phyloP scores from a whole-genome alignment of 306 rosid genomes.

The Cucurbita maxima region DNA sequence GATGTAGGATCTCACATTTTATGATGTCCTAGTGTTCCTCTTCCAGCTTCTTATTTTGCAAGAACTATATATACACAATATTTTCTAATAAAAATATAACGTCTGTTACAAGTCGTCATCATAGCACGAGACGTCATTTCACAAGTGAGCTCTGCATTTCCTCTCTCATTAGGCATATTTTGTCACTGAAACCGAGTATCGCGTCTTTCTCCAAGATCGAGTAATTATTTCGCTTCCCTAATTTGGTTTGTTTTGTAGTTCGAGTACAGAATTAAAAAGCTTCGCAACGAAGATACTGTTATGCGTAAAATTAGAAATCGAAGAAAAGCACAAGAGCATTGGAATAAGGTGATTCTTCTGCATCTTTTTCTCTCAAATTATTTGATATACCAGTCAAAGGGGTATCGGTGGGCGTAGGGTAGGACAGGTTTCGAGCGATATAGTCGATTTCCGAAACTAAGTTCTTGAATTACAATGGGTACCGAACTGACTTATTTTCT shows the following conservation, averaged over 20 bases:
- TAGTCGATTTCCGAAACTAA: background rate
- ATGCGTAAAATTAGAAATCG: conserved; percentile 59
- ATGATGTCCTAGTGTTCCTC: background rate
- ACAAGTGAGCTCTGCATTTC: background rate
- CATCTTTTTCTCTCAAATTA: background rate
- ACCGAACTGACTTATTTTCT: conserved; percentile 6
- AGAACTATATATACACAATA: background rate
- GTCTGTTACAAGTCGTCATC: background rate
- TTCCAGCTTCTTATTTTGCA: background rate
- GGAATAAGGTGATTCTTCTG: conserved; percentile 65
- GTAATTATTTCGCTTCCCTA: background rate
- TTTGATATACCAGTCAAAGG: background rate
- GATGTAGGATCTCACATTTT: background rate
- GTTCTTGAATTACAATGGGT: background rate
- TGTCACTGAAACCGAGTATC: background rate
- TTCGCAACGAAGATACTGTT: conserved; percentile 63
- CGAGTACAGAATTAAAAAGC: conserved; percentile 67
- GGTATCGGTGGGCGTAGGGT: background rate
- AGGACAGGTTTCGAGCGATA: background rate
- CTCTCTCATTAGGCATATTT: background rate
- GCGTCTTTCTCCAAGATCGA: background rate
- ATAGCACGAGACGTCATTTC: background rate
- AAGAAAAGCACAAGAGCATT: conserved; percentile 64
- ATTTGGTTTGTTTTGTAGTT: conserved; percentile 32
- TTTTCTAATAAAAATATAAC: background rate